Evolutionary conservation across 2,329 filamentous ascomycete genomes (phyloP).

Genomic region (Aureobasidium sp.): DNA sequence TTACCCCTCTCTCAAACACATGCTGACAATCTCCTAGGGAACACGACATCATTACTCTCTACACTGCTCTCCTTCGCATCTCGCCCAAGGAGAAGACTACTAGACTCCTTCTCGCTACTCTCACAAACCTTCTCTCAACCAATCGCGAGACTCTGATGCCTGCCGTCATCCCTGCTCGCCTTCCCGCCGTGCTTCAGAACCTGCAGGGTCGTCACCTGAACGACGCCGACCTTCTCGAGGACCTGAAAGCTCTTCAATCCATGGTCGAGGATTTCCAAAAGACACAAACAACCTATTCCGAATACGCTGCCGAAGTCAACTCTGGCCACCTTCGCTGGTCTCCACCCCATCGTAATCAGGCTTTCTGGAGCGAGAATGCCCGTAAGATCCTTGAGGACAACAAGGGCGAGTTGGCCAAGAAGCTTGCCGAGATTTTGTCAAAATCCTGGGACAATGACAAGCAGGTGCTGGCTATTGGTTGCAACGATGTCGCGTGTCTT

Average conservation of each 20-base stretch:
- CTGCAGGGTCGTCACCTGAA: slow-evolving; percentile 46
- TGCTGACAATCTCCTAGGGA: slow-evolving; percentile 51
- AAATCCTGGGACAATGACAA: slow-evolving; percentile 79
- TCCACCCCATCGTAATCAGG: slow-evolving; percentile 75
- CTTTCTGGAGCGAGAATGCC: slow-evolving; percentile 90
- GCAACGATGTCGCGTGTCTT: slow-evolving; percentile 82
- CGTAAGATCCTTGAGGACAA: slow-evolving; percentile 77
- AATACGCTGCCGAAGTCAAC: slow-evolving; percentile 73
- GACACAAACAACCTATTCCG: slow-evolving; percentile 59
- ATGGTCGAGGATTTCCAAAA: slow-evolving; percentile 81
- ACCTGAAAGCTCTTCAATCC: slow-evolving; percentile 39
- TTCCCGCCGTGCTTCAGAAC: slow-evolving; percentile 57
- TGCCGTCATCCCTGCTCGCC: slow-evolving; percentile 74
- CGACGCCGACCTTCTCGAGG: slow-evolving; percentile 47
- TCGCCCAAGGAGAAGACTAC: slow-evolving; percentile 99
- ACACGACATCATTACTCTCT: slow-evolving; percentile 84
- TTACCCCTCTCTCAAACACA: slow-evolving; percentile 17
- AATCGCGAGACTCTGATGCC: slow-evolving; percentile 66
- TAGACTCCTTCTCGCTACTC: slow-evolving; percentile 77
- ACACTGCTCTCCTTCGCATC: slow-evolving; percentile 82
- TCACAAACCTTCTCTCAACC: slow-evolving; percentile 76
- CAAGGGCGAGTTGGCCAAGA: slow-evolving; percentile 68
- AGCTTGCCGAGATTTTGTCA: slow-evolving; percentile 77
- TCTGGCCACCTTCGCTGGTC: slow-evolving; percentile 88
- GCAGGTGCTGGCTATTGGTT: slow-evolving; percentile 81